These are phyloP conservation scores for Pyricularia pennisetigena DNA, from an alignment of 2,329 filamentous ascomycete genomes.

Conservation along the genomic window DNA sequence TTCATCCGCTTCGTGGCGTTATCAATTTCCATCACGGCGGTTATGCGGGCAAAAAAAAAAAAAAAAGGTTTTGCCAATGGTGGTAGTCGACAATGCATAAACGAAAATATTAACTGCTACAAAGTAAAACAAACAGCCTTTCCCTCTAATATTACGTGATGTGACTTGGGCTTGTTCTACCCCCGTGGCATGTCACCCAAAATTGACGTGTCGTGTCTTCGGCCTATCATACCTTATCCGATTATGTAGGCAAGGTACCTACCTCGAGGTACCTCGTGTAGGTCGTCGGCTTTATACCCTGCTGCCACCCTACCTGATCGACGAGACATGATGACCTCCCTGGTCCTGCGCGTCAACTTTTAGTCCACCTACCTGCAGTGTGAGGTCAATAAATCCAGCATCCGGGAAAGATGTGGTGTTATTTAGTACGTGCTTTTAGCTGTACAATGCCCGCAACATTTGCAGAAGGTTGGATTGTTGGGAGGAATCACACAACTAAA, in stretches of 20 bases:
- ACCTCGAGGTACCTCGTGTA: too few species aligned
- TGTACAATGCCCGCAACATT: neutral
- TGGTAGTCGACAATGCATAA: neutral
- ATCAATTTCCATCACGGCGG: neutral
- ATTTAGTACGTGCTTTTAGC: neutral
- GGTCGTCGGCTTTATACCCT: neutral
- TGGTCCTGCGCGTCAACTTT: neutral
- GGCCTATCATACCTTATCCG: neutral
- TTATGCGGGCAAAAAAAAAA: neutral
- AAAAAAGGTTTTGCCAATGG: neutral
- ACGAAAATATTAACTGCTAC: neutral
- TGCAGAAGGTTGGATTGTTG: neutral
- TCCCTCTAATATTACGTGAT: neutral
- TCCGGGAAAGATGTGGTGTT: neutral
- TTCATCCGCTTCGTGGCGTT: neutral
- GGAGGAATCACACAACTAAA: neutral
- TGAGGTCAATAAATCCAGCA: neutral
- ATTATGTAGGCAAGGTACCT: neutral
- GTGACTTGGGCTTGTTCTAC: neutral
- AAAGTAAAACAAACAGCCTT: neutral
- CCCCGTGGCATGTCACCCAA: too few species aligned
- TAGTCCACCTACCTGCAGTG: neutral
- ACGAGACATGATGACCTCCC: neutral
- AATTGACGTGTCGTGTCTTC: neutral
- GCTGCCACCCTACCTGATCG: neutral